Percentiles rank a stretch among this genome's conserved stretches.
These are phyloP conservation scores for Pichia sp. DNA, from an alignment of 1,139 yeast genomes.

Conservation along the genomic window DNA sequence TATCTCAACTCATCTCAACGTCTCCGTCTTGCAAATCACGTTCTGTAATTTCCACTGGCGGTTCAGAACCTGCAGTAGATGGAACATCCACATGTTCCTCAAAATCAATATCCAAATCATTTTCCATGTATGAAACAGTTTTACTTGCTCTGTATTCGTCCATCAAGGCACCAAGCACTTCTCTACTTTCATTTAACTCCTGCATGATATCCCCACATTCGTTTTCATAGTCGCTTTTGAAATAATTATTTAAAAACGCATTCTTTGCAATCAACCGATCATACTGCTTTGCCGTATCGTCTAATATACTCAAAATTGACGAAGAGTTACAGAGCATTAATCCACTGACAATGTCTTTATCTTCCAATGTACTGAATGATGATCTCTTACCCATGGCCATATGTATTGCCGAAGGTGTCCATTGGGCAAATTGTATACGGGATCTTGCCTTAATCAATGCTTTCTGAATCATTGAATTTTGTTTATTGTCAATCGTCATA, in stretches of 20 bases:
- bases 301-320: constrained; percentile 56
- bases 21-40: not conserved
- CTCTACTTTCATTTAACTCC: constrained; percentile 75
- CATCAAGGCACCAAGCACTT: constrained; percentile 57
- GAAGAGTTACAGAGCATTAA: constrained; percentile 75
- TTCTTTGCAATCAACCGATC: constrained; percentile 71
- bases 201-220: constrained; percentile 53
- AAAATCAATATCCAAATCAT: constrained; percentile 10
- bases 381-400: constrained; percentile 72
- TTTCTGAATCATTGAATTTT: constrained; percentile 63
- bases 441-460: constrained; percentile 73
- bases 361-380: constrained; percentile 35
- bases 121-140: constrained; percentile 42
- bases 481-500: constrained; percentile 1
- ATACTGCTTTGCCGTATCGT: constrained; percentile 64
- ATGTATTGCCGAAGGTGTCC: constrained; percentile 78
- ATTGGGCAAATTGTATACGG: constrained; percentile 74
- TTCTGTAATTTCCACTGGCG: not conserved
- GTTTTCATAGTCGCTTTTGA: constrained; percentile 34
- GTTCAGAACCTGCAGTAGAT: not conserved
- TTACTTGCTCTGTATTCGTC: constrained; percentile 66
- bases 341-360: constrained; percentile 42
- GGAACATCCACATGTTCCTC: not conserved
- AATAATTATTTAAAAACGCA: constrained; percentile 80
- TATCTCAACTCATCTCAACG: not conserved